Percentiles rank a stretch among this genome's conserved stretches.
phyloP scores from a whole-genome alignment of 2,329 filamentous ascomycete species.

The Hypoxylon sp. region DNA sequence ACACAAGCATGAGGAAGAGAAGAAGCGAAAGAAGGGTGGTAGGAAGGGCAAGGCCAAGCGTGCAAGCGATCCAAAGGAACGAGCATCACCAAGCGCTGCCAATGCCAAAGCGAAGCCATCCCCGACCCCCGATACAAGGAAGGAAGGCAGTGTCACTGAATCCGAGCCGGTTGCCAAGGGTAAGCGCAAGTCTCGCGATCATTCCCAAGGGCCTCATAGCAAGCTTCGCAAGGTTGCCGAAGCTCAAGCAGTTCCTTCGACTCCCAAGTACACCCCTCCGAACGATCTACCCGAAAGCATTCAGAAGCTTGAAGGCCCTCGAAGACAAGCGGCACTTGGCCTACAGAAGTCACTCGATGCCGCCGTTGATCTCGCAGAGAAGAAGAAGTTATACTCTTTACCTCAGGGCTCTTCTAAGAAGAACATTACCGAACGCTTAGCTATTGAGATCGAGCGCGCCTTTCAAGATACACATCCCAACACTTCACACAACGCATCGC shows the following conservation, averaged over 20 bases:
- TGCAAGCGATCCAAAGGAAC: slow-evolving; percentile 73
- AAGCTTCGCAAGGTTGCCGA: slow-evolving; percentile 72
- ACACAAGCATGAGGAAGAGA: slow-evolving; percentile 74
- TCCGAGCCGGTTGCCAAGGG: slow-evolving; percentile 55
- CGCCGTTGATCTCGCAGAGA: slow-evolving; percentile 76
- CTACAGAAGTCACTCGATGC: slow-evolving; percentile 78
- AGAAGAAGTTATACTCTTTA: slow-evolving; percentile 74
- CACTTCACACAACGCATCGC: slow-evolving; percentile 67
- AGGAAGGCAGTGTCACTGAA: slow-evolving; percentile 62
- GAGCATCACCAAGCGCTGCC: slow-evolving; percentile 60
- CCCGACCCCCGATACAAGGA: slow-evolving; percentile 59
- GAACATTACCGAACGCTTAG: slow-evolving; percentile 77
- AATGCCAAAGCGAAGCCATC: slow-evolving; percentile 59
- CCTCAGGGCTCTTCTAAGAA: slow-evolving; percentile 75
- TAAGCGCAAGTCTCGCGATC: slow-evolving; percentile 73
- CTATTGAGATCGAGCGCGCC: slow-evolving; percentile 84
- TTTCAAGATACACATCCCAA: slow-evolving; percentile 70
- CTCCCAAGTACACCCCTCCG: slow-evolving; percentile 64
- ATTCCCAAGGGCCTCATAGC: slow-evolving; percentile 64
- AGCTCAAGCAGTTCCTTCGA: slow-evolving; percentile 58
- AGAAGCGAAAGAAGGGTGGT: slow-evolving; percentile 71
- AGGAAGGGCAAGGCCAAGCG: slow-evolving; percentile 77
- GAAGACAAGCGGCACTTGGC: slow-evolving; percentile 78
- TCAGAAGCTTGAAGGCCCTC: slow-evolving; percentile 70
- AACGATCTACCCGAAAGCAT: slow-evolving; percentile 67